Evolutionary conservation across 768 basidiomycete species (phyloP).

Genomic region (Antrodiella citrinella): DNA sequence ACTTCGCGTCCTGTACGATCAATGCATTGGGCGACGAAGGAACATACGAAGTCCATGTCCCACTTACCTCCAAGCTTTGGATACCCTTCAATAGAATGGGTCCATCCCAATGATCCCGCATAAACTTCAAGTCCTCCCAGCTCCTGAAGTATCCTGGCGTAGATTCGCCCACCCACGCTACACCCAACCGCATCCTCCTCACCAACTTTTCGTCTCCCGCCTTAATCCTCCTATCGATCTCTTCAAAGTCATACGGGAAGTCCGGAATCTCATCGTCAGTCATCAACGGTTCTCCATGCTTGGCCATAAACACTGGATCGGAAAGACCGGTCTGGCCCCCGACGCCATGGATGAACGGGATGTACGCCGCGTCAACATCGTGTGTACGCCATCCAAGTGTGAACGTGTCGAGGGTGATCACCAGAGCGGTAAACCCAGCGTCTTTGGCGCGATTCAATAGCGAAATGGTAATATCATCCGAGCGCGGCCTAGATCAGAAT

Average conservation of each 20-base stretch:
- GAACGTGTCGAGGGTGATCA: constrained; percentile 75
- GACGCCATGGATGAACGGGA: constrained; percentile 62
- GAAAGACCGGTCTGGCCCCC: constrained; percentile 61
- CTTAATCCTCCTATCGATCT: constrained; percentile 31
- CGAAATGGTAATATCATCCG: constrained; percentile 53
- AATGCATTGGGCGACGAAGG: neutral
- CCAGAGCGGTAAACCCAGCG: constrained; percentile 58
- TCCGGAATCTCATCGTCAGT: constrained; percentile 27
- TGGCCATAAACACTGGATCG: constrained; percentile 74
- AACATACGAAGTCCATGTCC: neutral
- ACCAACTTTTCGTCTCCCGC: constrained; percentile 41
- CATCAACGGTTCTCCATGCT: constrained; percentile 38
- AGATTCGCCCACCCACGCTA: constrained; percentile 53
- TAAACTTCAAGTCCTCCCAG: constrained; percentile 66
- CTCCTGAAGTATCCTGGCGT: constrained; percentile 54
- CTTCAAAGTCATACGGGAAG: constrained; percentile 54
- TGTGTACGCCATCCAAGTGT: constrained; percentile 68
- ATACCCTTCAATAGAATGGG: constrained; percentile 76
- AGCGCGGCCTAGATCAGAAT: constrained; percentile 42
- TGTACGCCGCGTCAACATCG: constrained; percentile 55
- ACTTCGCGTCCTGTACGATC: constrained; percentile 49
- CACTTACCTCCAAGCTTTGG: constrained; percentile 47
- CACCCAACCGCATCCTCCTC: constrained; percentile 39
- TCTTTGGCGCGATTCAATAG: constrained; percentile 58
- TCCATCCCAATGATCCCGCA: constrained; percentile 71